Conservation (phyloP, 768 basidiomycete species). For the Hortiboletus flavorubellus region DNA sequence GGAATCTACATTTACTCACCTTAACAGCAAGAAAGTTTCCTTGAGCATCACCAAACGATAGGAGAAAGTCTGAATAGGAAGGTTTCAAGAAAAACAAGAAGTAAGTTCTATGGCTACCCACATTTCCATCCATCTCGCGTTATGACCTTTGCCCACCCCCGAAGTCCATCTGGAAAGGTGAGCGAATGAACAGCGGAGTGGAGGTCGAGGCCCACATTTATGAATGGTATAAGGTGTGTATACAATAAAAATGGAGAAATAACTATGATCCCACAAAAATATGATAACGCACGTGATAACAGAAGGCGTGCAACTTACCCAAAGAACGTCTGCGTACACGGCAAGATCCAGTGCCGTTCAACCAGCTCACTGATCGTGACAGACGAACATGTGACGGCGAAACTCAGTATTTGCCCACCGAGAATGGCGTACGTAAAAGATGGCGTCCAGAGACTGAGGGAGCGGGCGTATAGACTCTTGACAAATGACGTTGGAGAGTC, state of each 20-base stretch:
- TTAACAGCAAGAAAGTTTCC: slow-evolving; percentile 85
- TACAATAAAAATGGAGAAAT: slow-evolving; percentile 64
- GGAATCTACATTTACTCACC: slow-evolving; percentile 30
- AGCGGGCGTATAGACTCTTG: slow-evolving; percentile 16
- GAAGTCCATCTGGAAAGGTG: slow-evolving; percentile 59
- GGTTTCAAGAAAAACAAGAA: background rate
- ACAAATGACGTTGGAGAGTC: slow-evolving; percentile 21
- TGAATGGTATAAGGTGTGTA: slow-evolving; percentile 92
- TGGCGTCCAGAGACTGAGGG: slow-evolving; percentile 28
- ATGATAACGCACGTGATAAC: background rate
- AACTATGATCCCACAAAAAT: slow-evolving; percentile 40
- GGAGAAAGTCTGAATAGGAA: slow-evolving; percentile 58
- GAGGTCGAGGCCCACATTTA: slow-evolving; percentile 52
- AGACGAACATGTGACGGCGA: slow-evolving; percentile 22
- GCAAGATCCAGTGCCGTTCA: slow-evolving; percentile 61
- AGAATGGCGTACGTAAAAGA: slow-evolving; percentile 26
- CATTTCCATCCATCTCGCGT: slow-evolving; percentile 87
- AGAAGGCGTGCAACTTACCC: slow-evolving; percentile 45
- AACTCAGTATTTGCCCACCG: slow-evolving; percentile 27
- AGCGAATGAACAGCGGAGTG: background rate
- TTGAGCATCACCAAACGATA: slow-evolving; percentile 80
- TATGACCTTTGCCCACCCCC: slow-evolving; percentile 74
- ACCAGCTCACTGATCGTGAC: slow-evolving; percentile 79
- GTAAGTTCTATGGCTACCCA: slow-evolving; percentile 30
- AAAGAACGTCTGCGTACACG: slow-evolving; percentile 80